Conservation (phyloP, 768 basidiomycete species). For the Boletus reticulatus region DNA sequence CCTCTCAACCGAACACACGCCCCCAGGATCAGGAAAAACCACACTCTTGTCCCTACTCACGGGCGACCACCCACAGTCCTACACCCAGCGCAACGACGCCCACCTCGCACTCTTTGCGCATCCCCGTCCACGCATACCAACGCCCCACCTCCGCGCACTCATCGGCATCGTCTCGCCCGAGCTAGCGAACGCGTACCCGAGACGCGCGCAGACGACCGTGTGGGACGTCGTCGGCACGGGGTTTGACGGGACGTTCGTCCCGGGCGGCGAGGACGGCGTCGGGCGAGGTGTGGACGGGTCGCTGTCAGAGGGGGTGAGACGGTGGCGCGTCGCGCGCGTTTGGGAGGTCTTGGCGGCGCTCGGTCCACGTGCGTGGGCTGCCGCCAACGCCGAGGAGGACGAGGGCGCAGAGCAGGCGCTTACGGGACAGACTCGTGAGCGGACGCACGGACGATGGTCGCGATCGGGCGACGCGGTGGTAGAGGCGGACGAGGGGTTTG, state of each 20-base stretch:
- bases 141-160: slow-evolving; percentile 57
- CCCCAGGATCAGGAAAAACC: slow-evolving; percentile 87
- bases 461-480: no score
- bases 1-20: not conserved
- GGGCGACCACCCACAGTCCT: slow-evolving; percentile 95
- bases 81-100: slow-evolving; percentile 53
- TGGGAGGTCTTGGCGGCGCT: slow-evolving; percentile 63
- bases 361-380: slow-evolving; percentile 54
- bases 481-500: slow-evolving; percentile 41
- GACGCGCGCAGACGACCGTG: slow-evolving; percentile 62
- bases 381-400: not conserved
- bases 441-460: no score
- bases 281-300: slow-evolving; percentile 43
- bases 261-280: slow-evolving; percentile 42
- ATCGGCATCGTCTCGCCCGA: slow-evolving; percentile 89
- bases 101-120: slow-evolving; percentile 57
- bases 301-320: slow-evolving; percentile 33
- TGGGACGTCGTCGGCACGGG: slow-evolving; percentile 86
- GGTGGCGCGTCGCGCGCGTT: slow-evolving; percentile 42
- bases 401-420: not conserved
- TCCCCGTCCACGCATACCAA: slow-evolving; percentile 65
- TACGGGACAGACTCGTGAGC: no score
- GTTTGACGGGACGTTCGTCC: slow-evolving; percentile 81
- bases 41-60: slow-evolving; percentile 88
- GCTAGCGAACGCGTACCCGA: slow-evolving; percentile 86